phyloP scores from a whole-genome alignment of 2,329 filamentous ascomycete genomes.

The Periconia digitata region DNA sequence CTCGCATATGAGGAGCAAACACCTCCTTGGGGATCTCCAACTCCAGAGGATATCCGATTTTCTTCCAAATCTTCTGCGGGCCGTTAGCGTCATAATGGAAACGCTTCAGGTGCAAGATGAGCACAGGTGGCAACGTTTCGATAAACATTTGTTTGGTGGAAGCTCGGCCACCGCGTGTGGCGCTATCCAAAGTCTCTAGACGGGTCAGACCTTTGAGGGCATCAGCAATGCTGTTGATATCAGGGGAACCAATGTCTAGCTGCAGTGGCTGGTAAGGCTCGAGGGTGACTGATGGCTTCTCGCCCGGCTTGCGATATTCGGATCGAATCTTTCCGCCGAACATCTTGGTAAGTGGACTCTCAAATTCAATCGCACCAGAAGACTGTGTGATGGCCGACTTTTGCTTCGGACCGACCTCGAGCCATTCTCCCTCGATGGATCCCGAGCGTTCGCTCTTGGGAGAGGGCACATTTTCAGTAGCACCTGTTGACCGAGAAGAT shows the following conservation, averaged over 20 bases:
- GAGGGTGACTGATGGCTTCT: constrained; percentile 87
- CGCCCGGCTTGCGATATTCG: constrained; percentile 81
- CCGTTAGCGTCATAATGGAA: constrained; percentile 93
- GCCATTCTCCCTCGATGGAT: constrained; percentile 70
- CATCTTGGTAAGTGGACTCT: constrained; percentile 88
- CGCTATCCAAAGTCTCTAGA: constrained; percentile 80
- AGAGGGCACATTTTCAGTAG: constrained; percentile 38
- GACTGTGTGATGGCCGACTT: constrained; percentile 83
- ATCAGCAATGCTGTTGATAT: constrained; percentile 89
- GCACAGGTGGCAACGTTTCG: constrained; percentile 83
- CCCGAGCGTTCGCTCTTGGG: constrained; percentile 49
- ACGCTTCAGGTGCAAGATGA: constrained; percentile 93
- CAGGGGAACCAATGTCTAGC: constrained; percentile 84
- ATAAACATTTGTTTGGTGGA: constrained; percentile 96
- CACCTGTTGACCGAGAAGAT: constrained; percentile 42
- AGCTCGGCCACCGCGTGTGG: constrained; percentile 72
- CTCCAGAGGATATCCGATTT: constrained; percentile 91
- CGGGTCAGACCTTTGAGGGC: constrained; percentile 83
- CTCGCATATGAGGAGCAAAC: constrained; percentile 74
- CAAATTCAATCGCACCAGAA: constrained; percentile 70
- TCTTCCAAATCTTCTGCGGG: constrained; percentile 98
- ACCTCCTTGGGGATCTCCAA: constrained; percentile 91
- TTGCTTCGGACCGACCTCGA: constrained; percentile 92
- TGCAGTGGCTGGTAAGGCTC: constrained; percentile 95
- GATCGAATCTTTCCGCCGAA: constrained; percentile 91